phyloP scores from a whole-genome alignment of 1,139 yeast species.

The Meyerozyma athensensis region DNA sequence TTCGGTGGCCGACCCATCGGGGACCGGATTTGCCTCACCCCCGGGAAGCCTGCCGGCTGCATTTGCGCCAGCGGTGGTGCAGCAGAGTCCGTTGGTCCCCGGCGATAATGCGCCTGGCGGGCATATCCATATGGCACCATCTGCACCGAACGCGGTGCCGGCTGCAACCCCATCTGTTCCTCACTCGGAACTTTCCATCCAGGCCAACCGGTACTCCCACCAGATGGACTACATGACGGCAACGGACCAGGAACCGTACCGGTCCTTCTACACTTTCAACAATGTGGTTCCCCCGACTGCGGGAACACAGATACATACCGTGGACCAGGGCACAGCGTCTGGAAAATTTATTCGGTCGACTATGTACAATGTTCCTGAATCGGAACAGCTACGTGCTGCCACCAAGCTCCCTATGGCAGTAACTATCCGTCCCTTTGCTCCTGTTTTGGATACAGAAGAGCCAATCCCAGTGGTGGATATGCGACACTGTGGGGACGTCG shows the following conservation, averaged over 20 bases:
- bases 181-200: slow-evolving; percentile 35
- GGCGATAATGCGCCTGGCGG: slow-evolving; percentile 2
- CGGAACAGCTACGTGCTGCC: slow-evolving; percentile 63
- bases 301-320: slow-evolving; percentile 62
- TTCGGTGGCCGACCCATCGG: slow-evolving; percentile 5
- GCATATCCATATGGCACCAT: slow-evolving; percentile 1
- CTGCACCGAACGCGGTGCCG: slow-evolving; percentile 3
- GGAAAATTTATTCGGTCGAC: slow-evolving; percentile 77
- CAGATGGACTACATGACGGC: slow-evolving; percentile 44
- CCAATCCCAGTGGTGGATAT: slow-evolving; percentile 70
- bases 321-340: slow-evolving; percentile 82
- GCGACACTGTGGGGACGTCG: slow-evolving; percentile 18
- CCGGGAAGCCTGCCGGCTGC: slow-evolving; percentile 8
- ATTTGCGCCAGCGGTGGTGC: slow-evolving; percentile 3
- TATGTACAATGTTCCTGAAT: slow-evolving; percentile 79
- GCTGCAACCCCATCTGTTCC: not conserved
- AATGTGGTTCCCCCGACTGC: slow-evolving; percentile 80
- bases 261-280: slow-evolving; percentile 63
- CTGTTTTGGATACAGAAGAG: slow-evolving; percentile 41
- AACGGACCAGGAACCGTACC: slow-evolving; percentile 18
- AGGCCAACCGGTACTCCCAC: slow-evolving; percentile 49
- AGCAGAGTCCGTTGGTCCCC: not conserved
- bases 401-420: slow-evolving; percentile 81
- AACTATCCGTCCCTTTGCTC: slow-evolving; percentile 81
- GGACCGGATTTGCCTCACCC: no score